These are phyloP conservation scores for Acrocalymma vagum DNA, from an alignment of 2,329 filamentous ascomycete genomes.

Conservation along the genomic window DNA sequence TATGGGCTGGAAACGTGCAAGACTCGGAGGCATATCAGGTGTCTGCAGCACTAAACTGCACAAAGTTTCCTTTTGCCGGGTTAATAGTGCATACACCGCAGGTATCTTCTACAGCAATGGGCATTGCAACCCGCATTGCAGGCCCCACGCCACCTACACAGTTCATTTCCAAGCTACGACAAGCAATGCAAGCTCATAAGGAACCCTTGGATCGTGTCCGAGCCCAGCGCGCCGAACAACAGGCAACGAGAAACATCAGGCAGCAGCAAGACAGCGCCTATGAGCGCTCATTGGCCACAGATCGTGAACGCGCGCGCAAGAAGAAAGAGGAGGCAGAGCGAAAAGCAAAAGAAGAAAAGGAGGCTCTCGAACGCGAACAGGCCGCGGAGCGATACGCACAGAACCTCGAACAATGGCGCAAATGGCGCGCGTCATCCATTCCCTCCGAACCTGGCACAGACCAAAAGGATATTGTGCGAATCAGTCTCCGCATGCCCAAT, in stretches of 20 bases:
- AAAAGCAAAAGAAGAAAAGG: slow-evolving; percentile 68
- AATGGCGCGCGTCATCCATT: slow-evolving; percentile 78
- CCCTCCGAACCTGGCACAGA: slow-evolving; percentile 71
- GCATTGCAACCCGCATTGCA: slow-evolving; percentile 79
- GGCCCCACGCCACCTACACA: slow-evolving; percentile 75
- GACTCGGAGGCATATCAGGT: slow-evolving; percentile 96
- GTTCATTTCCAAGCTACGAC: slow-evolving; percentile 79
- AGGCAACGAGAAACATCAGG: slow-evolving; percentile 81
- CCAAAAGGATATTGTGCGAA: slow-evolving; percentile 75
- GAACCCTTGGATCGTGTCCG: slow-evolving; percentile 77
- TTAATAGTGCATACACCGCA: slow-evolving; percentile 88
- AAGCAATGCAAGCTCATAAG: slow-evolving; percentile 78
- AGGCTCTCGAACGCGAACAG: slow-evolving; percentile 70
- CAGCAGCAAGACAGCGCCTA: slow-evolving; percentile 93
- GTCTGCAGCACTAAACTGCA: slow-evolving; percentile 83
- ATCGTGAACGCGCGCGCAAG: slow-evolving; percentile 82
- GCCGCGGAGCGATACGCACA: slow-evolving; percentile 65
- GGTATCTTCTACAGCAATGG: slow-evolving; percentile 87
- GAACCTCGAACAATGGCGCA: slow-evolving; percentile 75
- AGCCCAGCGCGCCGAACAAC: slow-evolving; percentile 79
- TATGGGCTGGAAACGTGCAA: slow-evolving; percentile 93
- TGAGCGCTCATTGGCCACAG: slow-evolving; percentile 86
- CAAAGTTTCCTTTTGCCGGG: slow-evolving; percentile 90
- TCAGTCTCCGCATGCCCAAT: slow-evolving; percentile 68
- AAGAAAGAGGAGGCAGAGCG: slow-evolving; percentile 78